Conservation (phyloP, 257 asterid genomes). For the Solanum dulcamara region DNA sequence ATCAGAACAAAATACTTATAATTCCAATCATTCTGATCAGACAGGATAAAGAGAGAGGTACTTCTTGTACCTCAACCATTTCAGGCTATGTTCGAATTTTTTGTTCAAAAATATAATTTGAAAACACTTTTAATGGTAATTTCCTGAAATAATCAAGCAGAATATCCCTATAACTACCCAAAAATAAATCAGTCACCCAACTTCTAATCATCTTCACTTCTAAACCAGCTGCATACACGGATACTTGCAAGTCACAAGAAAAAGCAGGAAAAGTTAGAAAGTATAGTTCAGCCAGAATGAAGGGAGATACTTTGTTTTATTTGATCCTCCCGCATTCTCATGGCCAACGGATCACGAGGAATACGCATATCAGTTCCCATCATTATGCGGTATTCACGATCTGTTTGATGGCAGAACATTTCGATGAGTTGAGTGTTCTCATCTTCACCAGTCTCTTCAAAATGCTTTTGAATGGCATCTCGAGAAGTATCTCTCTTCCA, state of each 20-base stretch:
- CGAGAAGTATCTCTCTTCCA: slow-evolving; percentile 82
- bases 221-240: neutral
- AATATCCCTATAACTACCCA: neutral
- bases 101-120: neutral
- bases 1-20: neutral
- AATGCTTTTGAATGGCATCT: slow-evolving; percentile 83
- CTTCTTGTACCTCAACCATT: neutral
- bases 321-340: slow-evolving; percentile 90
- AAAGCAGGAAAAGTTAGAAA: neutral
- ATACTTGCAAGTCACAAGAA: neutral
- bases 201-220: neutral
- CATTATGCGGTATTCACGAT: slow-evolving; percentile 87
- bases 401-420: slow-evolving; percentile 83
- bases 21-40: neutral
- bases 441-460: slow-evolving; percentile 96
- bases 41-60: neutral
- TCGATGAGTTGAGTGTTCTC: slow-evolving; percentile 72
- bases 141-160: neutral
- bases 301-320: slow-evolving; percentile 65
- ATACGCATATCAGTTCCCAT: slow-evolving; percentile 87
- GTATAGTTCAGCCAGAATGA: neutral
- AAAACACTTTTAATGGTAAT: neutral
- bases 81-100: neutral
- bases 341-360: slow-evolving; percentile 85
- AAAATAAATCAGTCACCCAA: neutral